Conservation (phyloP, 441 rosid species). For the Bocquillonia castaneifolia region DNA sequence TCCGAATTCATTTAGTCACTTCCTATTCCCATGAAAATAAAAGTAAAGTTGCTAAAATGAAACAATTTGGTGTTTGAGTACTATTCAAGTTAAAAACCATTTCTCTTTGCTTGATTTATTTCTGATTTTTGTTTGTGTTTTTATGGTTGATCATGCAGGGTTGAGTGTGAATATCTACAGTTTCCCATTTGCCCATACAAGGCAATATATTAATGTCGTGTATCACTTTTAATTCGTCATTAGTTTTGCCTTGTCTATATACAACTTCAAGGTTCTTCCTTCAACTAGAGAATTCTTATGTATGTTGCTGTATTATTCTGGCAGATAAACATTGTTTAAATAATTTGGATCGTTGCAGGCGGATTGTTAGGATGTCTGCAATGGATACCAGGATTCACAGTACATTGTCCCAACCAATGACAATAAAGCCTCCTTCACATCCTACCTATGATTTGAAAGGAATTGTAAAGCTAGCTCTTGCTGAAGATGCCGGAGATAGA, state of each 20-base stretch:
- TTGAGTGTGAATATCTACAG: not conserved
- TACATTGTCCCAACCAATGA: slow-evolving; percentile 35
- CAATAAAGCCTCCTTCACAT: slow-evolving; percentile 82
- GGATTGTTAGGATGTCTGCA: slow-evolving; percentile 55
- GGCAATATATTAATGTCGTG: slow-evolving; percentile 30
- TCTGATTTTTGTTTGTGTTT: not conserved
- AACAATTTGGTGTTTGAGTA: not conserved
- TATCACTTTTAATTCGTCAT: slow-evolving; percentile 34
- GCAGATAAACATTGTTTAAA: slow-evolving; percentile 9
- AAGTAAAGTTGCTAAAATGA: too few relatives aligned
- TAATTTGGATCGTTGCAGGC: slow-evolving; percentile 34
- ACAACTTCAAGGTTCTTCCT: slow-evolving; percentile 46
- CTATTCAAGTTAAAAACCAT: not conserved
- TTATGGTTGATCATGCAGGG: not conserved
- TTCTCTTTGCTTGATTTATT: not conserved
- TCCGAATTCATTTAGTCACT: too few relatives aligned
- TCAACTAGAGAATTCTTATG: not conserved
- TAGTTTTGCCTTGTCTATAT: slow-evolving; percentile 33
- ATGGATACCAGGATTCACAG: slow-evolving; percentile 28
- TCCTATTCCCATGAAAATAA: too few relatives aligned
- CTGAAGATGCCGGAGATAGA: slow-evolving; percentile 90
- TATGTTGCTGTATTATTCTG: not conserved
- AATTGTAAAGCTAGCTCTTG: slow-evolving; percentile 62
- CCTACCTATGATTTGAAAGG: slow-evolving; percentile 82
- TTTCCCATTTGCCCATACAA: not conserved